Conservation (phyloP, 73 alveolate species). For the Tetrahymena thermophila region DNA sequence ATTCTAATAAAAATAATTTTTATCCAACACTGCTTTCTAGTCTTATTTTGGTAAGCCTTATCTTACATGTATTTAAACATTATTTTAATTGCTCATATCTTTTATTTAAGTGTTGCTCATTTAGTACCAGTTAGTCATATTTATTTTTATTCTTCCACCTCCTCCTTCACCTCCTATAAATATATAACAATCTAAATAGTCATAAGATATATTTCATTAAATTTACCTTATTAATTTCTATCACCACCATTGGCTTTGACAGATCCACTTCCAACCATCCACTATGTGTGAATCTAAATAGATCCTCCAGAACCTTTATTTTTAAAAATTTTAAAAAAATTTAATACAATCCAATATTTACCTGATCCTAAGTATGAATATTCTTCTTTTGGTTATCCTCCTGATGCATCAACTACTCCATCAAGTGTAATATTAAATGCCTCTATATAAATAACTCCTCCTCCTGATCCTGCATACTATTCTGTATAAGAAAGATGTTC, state of each 20-base stretch:
- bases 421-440: neutral
- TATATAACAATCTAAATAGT: no score
- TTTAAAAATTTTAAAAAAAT: no score
- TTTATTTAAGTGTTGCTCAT: neutral
- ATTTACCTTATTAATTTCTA: neutral
- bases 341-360: neutral
- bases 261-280: neutral
- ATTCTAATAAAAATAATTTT: neutral
- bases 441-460: neutral
- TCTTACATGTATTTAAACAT: neutral
- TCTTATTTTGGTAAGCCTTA: neutral
- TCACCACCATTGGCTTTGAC: neutral
- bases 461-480: neutral
- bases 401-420: neutral
- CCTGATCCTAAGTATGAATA: neutral
- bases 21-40: neutral
- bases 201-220: neutral
- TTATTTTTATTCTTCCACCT: neutral
- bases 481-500: neutral
- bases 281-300: neutral
- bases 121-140: neutral
- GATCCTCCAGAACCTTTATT: neutral
- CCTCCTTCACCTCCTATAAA: neutral
- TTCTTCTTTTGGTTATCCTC: neutral
- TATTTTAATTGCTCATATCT: neutral